These are phyloP conservation scores for Solanum pinnatisectum DNA, from an alignment of 257 asterid species.

Conservation along the genomic window DNA sequence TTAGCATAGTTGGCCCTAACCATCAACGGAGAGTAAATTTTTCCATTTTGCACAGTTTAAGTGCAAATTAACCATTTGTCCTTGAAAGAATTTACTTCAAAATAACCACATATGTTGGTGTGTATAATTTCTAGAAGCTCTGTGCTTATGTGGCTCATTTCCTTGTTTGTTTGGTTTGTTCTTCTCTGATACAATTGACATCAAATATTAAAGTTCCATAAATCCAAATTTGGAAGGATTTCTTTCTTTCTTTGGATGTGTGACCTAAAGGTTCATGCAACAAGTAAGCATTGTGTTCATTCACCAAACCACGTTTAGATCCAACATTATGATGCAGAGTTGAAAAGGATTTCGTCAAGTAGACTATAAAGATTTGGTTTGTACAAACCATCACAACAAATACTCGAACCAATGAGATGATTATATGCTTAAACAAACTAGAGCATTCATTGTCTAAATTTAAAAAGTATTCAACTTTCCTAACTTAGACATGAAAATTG, in stretches of 20 bases:
- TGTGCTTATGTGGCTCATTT: background rate
- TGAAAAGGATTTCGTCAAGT: background rate
- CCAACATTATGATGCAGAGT: background rate
- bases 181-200: background rate
- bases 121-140: background rate
- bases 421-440: background rate
- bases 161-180: background rate
- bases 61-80: background rate
- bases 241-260: background rate
- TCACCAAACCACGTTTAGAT: background rate
- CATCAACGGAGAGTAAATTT: background rate
- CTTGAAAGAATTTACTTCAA: background rate
- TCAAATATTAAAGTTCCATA: background rate
- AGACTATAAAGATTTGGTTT: background rate
- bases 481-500: background rate
- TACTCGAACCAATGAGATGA: background rate
- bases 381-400: background rate
- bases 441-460: background rate
- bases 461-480: background rate
- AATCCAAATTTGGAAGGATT: background rate
- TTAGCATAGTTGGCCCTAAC: background rate
- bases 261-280: background rate
- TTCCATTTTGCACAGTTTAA: background rate
- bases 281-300: background rate
- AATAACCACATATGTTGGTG: background rate